Evolutionary conservation across 345 rosid genomes (phyloP), one percentile per base, ranked within the genome.

Genomic region (Conringia planisiliqua): DNA sequence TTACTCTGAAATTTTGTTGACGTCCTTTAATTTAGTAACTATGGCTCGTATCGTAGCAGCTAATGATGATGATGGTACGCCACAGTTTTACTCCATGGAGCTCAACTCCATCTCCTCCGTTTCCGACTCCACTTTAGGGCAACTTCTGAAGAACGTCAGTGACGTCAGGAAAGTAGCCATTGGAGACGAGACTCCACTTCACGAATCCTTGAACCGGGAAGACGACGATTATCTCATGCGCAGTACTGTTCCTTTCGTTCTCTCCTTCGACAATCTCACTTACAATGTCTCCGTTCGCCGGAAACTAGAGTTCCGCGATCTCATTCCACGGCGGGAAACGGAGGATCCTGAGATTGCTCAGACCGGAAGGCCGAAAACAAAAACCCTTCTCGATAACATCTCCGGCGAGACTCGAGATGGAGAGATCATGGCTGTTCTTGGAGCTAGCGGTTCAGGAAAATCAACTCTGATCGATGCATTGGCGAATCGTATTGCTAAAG

Each of bases 381-480:
- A 96, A 81, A 86, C 90, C 3, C 86, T 96, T 4, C 88, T 96
- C 12, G 81, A 96, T 35, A 88, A 96, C 50, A 88, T 96, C 68
- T 92, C 96, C 20, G 99, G 99, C 0, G 92, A 89, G 85, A 89
- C 97, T 0, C 79, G 95, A 2, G 97, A 96, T 2, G 99, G 98
- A 0, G 98, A 96, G 84, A 87, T 92, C 33, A 66, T 95, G 13
- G 99, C 98, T 0, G 97, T 95, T 48, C 92, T 95, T 0, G 99
- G 99, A 0, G 99, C 98, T 0, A 95, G 98, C 7, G 98, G 99
- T 0, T 95, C 98, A 0, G 99, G 99, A 5, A 95, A 95, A 69
- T 95, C 98, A 24, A 95, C 99, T 0, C 79, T 95, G 2, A 83
- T 95, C 46, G 99, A 95, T 26, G 98, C 98, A 1, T 75, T 92